Percentiles rank a stretch among this genome's conserved stretches.
Conservation (phyloP, 345 rosid species). For the Reutealis trisperma region DNA sequence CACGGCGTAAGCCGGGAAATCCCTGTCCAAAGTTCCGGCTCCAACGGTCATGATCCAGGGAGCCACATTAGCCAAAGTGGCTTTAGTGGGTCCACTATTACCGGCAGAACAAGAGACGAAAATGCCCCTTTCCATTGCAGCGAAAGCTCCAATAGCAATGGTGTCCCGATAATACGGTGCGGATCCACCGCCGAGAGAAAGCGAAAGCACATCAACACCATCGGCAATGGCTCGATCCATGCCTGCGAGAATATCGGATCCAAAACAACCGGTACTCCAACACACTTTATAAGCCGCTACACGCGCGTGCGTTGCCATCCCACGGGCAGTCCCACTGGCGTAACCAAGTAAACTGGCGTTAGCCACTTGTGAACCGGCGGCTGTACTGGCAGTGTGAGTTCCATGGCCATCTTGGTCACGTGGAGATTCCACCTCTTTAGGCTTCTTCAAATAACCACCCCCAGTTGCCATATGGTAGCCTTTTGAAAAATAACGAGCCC, state of each 20-base stretch:
- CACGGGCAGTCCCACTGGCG: conserved; percentile 77
- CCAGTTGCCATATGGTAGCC: conserved; percentile 70
- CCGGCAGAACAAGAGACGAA: conserved; percentile 85
- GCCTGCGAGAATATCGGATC: conserved; percentile 79
- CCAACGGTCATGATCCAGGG: conserved; percentile 98
- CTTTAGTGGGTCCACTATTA: conserved; percentile 64
- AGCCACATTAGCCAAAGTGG: conserved; percentile 72
- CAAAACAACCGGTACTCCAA: conserved; percentile 69
- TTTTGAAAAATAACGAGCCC: conserved; percentile 73
- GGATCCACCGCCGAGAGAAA: conserved; percentile 81
- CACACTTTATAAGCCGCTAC: conserved; percentile 86
- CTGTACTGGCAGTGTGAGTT: conserved; percentile 79
- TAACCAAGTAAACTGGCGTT: conserved; percentile 84
- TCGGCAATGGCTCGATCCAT: conserved; percentile 75
- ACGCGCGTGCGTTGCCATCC: conserved; percentile 76
- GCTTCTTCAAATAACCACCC: conserved; percentile 37
- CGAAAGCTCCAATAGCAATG: conserved; percentile 68
- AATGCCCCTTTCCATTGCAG: conserved; percentile 80
- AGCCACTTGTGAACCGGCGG: conserved; percentile 64
- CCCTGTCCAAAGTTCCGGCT: conserved; percentile 82
- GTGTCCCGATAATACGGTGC: conserved; percentile 65
- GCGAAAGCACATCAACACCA: conserved; percentile 87
- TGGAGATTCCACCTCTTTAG: conserved; percentile 61
- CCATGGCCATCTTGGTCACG: conserved; percentile 83
- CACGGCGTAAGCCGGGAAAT: conserved; percentile 69